phyloP scores from a whole-genome alignment of 345 rosid species.

The Eucalyptus regnans region DNA sequence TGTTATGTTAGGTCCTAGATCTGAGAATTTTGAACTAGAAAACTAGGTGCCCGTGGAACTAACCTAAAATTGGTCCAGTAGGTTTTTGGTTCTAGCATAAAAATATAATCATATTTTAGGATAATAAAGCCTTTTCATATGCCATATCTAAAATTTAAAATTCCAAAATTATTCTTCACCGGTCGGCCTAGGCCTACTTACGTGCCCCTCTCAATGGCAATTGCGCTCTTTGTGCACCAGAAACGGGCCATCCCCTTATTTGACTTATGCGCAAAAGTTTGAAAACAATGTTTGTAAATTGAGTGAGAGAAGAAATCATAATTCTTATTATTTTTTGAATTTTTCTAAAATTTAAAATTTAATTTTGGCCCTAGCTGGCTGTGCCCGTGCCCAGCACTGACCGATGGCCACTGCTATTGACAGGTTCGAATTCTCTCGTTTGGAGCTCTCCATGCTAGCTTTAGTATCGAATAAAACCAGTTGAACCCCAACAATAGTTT shows the following conservation, averaged over 20 bases:
- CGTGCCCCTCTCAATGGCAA: not conserved
- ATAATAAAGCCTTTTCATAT: not conserved
- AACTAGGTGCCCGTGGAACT: not conserved
- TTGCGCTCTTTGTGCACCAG: not conserved
- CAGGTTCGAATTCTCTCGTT: conserved; percentile 25
- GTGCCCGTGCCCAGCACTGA: not conserved
- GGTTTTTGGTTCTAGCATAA: not conserved
- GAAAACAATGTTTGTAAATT: not conserved
- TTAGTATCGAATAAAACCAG: not conserved
- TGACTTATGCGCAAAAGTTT: not conserved
- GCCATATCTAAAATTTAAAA: not conserved
- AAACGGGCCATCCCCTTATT: not conserved
- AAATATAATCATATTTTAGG: not conserved
- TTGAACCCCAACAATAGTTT: rapidly evolving
- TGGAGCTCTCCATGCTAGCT: conserved; percentile 34
- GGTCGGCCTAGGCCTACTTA: not conserved
- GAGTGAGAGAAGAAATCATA: not conserved
- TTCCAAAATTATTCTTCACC: not conserved
- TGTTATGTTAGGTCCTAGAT: not conserved
- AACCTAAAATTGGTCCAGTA: no score
- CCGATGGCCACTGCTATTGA: not conserved
- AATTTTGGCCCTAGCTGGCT: not conserved
- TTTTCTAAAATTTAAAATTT: not conserved
- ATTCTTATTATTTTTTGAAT: not conserved
- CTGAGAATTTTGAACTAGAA: not conserved